A percentile compares a stretch with the other conserved stretches of the same genome.
Evolutionary conservation across 257 asterid species (phyloP).

Genomic region (Solanum sparsipilum): DNA sequence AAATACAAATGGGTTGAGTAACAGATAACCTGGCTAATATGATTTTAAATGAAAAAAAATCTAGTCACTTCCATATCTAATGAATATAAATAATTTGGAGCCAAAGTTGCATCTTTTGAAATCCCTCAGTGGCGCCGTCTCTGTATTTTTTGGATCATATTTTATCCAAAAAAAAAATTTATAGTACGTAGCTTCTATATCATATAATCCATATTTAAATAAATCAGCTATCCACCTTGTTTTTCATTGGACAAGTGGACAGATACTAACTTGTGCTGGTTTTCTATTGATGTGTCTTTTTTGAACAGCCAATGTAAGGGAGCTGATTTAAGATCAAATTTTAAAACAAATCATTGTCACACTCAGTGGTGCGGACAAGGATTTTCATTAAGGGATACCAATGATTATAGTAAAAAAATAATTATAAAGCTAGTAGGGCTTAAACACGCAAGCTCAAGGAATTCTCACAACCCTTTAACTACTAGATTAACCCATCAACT

Average conservation of each 20-base stretch:
- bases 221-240: not conserved
- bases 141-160: not conserved
- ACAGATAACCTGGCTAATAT: not conserved
- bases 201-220: not conserved
- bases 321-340: not conserved
- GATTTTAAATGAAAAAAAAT: not conserved
- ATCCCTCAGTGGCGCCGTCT: not conserved
- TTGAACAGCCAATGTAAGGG: not conserved
- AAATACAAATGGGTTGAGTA: not conserved
- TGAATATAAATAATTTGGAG: not conserved
- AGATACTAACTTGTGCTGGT: not conserved
- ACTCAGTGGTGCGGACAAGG: rapidly evolving
- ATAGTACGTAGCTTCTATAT: not conserved
- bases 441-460: not conserved
- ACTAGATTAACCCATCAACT: not conserved
- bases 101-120: not conserved
- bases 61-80: not conserved
- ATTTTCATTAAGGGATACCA: rapidly evolving
- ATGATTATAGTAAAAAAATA: too few species aligned
- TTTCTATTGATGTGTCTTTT: not conserved
- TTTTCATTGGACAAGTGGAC: not conserved
- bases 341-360: not conserved
- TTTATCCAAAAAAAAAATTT: not conserved
- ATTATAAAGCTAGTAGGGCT: not conserved
- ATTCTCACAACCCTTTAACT: not conserved